Evolutionary conservation across 2,329 filamentous ascomycete species (phyloP).

Genomic region (Botrytis cinerea): DNA sequence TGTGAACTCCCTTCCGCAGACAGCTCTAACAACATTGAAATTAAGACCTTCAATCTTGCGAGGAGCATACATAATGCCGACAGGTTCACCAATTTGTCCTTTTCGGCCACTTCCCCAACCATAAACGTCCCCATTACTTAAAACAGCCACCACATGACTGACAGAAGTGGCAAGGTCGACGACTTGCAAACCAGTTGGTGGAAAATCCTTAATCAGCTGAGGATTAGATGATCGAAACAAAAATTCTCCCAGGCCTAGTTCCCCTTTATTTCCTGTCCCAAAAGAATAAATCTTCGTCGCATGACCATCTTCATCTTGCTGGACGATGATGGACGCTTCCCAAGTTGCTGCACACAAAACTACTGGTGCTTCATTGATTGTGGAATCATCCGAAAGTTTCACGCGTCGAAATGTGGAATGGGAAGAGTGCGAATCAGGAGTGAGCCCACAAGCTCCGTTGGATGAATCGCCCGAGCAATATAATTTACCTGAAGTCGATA

Average conservation of each 20-base stretch:
- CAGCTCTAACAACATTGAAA: slow-evolving; percentile 67
- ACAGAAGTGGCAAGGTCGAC: slow-evolving; percentile 71
- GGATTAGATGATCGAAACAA: slow-evolving; percentile 52
- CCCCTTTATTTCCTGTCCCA: slow-evolving; percentile 69
- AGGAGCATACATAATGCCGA: slow-evolving; percentile 58
- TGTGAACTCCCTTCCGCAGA: slow-evolving; percentile 86
- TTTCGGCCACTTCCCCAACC: slow-evolving; percentile 90
- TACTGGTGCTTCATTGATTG: slow-evolving; percentile 36
- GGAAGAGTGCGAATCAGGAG: slow-evolving; percentile 19
- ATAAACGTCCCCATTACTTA: slow-evolving; percentile 75
- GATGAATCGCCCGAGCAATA: slow-evolving; percentile 65
- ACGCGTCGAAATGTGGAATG: slow-evolving; percentile 32
- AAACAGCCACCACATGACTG: slow-evolving; percentile 72
- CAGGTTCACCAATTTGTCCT: slow-evolving; percentile 71
- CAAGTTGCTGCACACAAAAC: slow-evolving; percentile 71
- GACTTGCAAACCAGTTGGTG: slow-evolving; percentile 59
- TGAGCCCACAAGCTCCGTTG: slow-evolving; percentile 55
- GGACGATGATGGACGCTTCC: slow-evolving; percentile 69
- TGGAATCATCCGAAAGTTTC: slow-evolving; percentile 29
- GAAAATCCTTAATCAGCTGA: slow-evolving; percentile 61
- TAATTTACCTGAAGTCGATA: slow-evolving; percentile 61
- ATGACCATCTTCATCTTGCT: slow-evolving; percentile 47
- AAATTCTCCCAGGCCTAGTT: slow-evolving; percentile 64
- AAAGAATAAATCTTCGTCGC: slow-evolving; percentile 59
- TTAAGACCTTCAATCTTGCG: slow-evolving; percentile 57